Evolutionary conservation across 139 green algal species (phyloP), one percentile per base, ranked within the genome.

Genomic region (Diplosphaera chodatii): DNA sequence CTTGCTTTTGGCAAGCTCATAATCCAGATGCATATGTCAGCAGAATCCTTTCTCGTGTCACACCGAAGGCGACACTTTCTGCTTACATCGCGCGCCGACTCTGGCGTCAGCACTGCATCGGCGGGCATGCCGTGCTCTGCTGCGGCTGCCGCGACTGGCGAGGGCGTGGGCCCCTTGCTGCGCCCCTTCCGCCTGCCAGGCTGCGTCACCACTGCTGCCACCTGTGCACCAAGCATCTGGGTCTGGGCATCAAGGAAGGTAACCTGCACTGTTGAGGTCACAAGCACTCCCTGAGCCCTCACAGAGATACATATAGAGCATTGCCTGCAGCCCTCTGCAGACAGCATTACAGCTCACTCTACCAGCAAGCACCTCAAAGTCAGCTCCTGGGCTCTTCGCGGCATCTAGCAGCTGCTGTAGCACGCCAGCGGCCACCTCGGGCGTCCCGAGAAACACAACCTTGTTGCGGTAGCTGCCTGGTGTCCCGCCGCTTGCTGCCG

Each of bases 391-490:
- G 27, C 74, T n/a, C 4, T 72, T 59, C 0, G 87, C 81, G 13
- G 87, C 90, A 0, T 75, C 28, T 16, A 94, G 59, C 2, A 97
- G 85, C 18, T 77, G 59, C 30, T 86, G 22, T 31, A 97, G 82
- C 31, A 92, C 87, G 8, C 73, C 70, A 1, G 89, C 87, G 18
- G 91, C 91, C 1, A 91, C 89, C 71, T 95, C 83, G 34, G 91
- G 91, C 21, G 91, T 96, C 29, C 91, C 91, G 15, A 93, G 76
- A 68, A 96, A 96, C 0, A 94, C 86, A 0, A 96, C 23, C 10
- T 75, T 72, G 6, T 86, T 59, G 48, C 48, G 48, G n/a, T n/a
- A n/a, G n/a, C n/a, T n/a, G n/a, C n/a, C n/a, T n/a, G n/a, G n/a
- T n/a, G n/a, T n/a, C n/a, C n/a, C n/a, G n/a, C n/a, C n/a, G n/a